Evolutionary conservation across 2,329 filamentous ascomycete species (phyloP).

Genomic region (Talaromyces sp.): DNA sequence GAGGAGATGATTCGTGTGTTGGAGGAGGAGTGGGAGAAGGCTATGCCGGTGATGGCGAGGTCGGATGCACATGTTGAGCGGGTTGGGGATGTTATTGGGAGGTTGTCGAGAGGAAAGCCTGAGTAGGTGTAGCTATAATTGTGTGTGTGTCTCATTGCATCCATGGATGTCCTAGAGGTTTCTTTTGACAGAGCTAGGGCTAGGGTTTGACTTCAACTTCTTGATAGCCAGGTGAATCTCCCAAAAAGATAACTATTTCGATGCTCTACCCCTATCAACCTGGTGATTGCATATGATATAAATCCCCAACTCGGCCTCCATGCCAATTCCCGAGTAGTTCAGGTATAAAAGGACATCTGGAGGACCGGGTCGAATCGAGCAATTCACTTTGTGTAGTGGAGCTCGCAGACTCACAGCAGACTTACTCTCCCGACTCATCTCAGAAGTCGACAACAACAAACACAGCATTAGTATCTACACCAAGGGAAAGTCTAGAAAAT

Average conservation of each 20-base stretch:
- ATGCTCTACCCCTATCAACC: neutral
- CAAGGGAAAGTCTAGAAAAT: constrained; percentile 17
- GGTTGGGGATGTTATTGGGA: neutral
- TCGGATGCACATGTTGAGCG: neutral
- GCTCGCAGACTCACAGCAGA: neutral
- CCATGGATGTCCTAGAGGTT: neutral
- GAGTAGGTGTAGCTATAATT: neutral
- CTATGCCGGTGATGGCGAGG: constrained; percentile 39
- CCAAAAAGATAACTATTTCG: neutral
- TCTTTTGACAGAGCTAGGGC: neutral
- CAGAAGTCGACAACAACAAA: neutral
- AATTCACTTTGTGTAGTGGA: neutral
- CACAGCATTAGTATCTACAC: neutral
- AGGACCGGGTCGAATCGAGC: neutral
- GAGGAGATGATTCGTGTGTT: constrained; percentile 2
- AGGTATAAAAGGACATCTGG: neutral
- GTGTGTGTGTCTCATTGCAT: neutral
- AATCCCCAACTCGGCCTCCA: neutral
- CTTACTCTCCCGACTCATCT: neutral
- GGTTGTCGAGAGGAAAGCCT: constrained; percentile 20
- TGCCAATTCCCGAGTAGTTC: neutral
- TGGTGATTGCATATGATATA: neutral
- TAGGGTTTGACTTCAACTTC: neutral
- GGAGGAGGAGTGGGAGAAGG: constrained; percentile 9
- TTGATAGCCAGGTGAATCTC: neutral